phyloP scores from a whole-genome alignment of 1,139 yeast genomes.

The Dujonia santamariae region DNA sequence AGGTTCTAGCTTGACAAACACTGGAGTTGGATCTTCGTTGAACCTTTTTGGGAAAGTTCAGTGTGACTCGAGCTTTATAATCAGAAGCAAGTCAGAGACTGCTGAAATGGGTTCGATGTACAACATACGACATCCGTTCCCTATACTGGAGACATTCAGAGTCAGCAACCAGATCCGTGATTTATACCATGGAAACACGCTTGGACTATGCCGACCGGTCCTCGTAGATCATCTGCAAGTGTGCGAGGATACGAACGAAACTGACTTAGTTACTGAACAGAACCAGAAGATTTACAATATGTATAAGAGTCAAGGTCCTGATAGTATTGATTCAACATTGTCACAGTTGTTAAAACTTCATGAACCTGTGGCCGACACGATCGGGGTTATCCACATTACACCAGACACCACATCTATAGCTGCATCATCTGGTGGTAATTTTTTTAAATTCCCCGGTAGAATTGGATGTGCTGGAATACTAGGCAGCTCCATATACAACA shows the following conservation, averaged over 20 bases:
- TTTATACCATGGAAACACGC: constrained; percentile 4
- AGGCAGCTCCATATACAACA: constrained; percentile 35
- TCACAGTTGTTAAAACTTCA: too few relatives aligned
- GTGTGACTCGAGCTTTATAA: constrained; percentile 47
- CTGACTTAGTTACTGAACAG: too few relatives aligned
- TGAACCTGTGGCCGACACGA: constrained; percentile 23
- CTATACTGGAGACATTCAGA: constrained; percentile 21
- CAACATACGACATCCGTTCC: constrained; percentile 22
- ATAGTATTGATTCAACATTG: too few relatives aligned
- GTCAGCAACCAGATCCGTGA: constrained; percentile 16
- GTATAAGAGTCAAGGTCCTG: too few relatives aligned
- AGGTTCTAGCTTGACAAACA: constrained; percentile 44
- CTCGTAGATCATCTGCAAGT: constrained; percentile 16
- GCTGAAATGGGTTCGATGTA: constrained; percentile 18
- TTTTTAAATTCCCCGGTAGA: constrained; percentile 47
- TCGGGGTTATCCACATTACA: constrained; percentile 25
- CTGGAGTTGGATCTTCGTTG: constrained; percentile 56
- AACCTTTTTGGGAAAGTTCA: constrained; percentile 46
- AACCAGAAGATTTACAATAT: too few relatives aligned
- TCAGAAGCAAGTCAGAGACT: constrained; percentile 1
- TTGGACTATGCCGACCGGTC: constrained; percentile 28
- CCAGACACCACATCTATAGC: constrained; percentile 22
- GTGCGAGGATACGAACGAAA: too few relatives aligned
- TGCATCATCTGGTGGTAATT: constrained; percentile 53
- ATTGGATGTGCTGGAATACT: constrained; percentile 53